Conservation (phyloP, 179 eudicot species). For the Beta macrorhiza region DNA sequence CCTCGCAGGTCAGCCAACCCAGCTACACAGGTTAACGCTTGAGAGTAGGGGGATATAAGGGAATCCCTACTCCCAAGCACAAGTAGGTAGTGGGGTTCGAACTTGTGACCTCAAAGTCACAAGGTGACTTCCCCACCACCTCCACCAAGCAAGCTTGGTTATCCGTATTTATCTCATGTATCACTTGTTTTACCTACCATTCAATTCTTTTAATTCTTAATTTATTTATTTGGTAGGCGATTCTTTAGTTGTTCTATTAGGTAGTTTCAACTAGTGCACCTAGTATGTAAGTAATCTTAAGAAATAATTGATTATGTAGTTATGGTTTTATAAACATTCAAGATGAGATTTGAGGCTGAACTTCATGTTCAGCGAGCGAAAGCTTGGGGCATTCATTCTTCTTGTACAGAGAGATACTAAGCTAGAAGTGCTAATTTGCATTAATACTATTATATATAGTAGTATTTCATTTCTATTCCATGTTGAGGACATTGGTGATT, state of each 20-base stretch:
- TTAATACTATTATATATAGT: neutral
- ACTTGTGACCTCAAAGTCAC: no score
- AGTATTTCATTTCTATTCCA: no score
- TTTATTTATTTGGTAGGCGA: conserved; percentile 17
- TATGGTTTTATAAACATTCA: conserved; percentile 10
- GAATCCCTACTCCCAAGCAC: no score
- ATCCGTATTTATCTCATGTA: no score
- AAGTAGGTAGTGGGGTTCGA: no score
- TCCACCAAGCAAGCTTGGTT: no score
- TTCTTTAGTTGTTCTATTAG: conserved; percentile 1
- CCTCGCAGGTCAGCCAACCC: no score
- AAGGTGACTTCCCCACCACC: no score
- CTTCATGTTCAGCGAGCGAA: neutral
- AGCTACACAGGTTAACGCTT: no score
- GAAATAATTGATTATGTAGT: conserved; percentile 10
- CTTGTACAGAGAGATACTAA: conserved; percentile 9
- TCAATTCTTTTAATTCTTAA: conserved; percentile 33
- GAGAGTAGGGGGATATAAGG: no score
- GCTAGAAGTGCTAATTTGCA: neutral
- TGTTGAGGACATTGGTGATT: no score
- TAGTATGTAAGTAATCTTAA: conserved; percentile 18
- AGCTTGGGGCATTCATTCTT: neutral
- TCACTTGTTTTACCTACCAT: conserved; percentile 1
- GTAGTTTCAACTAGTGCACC: conserved; percentile 13
- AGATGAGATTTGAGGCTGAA: conserved; percentile 10